Conservation (phyloP, 306 rosid species). For the Vigna reflexopilosa region DNA sequence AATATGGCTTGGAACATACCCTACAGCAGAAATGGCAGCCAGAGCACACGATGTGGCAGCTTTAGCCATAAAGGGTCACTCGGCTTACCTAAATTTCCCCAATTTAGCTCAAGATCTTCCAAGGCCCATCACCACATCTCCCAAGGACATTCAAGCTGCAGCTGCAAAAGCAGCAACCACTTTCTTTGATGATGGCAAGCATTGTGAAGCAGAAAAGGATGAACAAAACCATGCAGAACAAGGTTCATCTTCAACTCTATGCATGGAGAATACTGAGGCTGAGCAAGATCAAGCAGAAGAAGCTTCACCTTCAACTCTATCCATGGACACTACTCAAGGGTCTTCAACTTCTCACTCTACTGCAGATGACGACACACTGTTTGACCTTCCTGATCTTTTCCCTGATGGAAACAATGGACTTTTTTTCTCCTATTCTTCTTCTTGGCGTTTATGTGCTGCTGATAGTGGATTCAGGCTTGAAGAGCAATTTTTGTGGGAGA, state of each 20-base stretch:
- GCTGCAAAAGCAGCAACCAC: slow-evolving; percentile 81
- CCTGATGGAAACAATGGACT: slow-evolving; percentile 53
- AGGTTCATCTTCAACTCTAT: slow-evolving; percentile 42
- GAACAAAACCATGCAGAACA: slow-evolving; percentile 35
- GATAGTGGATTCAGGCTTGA: slow-evolving; percentile 65
- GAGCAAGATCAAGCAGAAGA: slow-evolving; percentile 32
- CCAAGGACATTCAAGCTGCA: slow-evolving; percentile 92
- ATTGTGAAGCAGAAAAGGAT: slow-evolving; percentile 24
- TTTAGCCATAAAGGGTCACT: slow-evolving; percentile 78
- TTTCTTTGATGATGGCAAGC: slow-evolving; percentile 39
- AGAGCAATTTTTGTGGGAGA: slow-evolving; percentile 77
- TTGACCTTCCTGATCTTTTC: slow-evolving; percentile 91
- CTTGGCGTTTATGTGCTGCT: slow-evolving; percentile 69
- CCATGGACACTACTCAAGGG: slow-evolving; percentile 43
- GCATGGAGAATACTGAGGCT: slow-evolving; percentile 36
- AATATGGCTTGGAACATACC: slow-evolving; percentile 93
- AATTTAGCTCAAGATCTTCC: slow-evolving; percentile 67
- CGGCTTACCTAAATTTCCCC: slow-evolving; percentile 89
- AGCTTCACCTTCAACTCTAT: slow-evolving; percentile 38
- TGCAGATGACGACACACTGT: slow-evolving; percentile 58
- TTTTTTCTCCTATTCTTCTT: slow-evolving; percentile 54
- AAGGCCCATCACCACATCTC: slow-evolving; percentile 64
- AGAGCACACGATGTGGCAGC: slow-evolving; percentile 96
- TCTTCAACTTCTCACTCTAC: slow-evolving; percentile 51
- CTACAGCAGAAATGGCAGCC: slow-evolving; percentile 93